Evolutionary conservation across 257 asterid species (phyloP).

Genomic region (Forsythia suspensa): DNA sequence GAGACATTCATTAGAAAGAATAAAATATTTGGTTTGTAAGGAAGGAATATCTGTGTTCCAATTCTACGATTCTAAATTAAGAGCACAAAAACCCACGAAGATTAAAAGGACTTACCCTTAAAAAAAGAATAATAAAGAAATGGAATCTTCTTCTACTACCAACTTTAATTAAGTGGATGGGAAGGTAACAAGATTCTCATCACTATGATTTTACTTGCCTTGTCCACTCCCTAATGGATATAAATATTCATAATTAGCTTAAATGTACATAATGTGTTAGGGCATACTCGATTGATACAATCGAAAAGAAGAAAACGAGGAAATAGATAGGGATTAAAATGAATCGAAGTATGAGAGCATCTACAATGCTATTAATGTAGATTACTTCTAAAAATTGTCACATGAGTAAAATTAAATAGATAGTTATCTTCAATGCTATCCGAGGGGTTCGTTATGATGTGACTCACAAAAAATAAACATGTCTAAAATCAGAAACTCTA

Average conservation of each 20-base stretch:
- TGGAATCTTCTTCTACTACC: constrained; percentile 88
- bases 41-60: constrained; percentile 72
- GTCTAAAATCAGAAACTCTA: too few species aligned
- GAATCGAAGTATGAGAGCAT: too few species aligned
- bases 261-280: neutral
- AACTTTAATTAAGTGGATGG: constrained; percentile 84
- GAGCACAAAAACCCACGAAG: constrained; percentile 48
- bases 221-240: neutral
- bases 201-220: neutral
- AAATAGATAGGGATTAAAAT: too few species aligned
- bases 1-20: constrained; percentile 50
- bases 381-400: too few species aligned
- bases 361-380: too few species aligned
- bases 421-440: too few species aligned
- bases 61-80: constrained; percentile 63
- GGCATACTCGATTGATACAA: too few species aligned
- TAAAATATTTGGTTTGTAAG: constrained; percentile 37
- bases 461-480: too few species aligned
- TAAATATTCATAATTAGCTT: neutral
- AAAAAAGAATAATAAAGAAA: constrained; percentile 45
- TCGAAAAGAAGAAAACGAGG: too few species aligned
- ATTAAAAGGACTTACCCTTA: constrained; percentile 43
- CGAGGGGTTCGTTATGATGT: too few species aligned
- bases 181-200: constrained; percentile 76
- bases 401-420: too few species aligned